These are phyloP conservation scores for Leishmania mexicana DNA, from an alignment of 208 protist species.

Conservation along the genomic window DNA sequence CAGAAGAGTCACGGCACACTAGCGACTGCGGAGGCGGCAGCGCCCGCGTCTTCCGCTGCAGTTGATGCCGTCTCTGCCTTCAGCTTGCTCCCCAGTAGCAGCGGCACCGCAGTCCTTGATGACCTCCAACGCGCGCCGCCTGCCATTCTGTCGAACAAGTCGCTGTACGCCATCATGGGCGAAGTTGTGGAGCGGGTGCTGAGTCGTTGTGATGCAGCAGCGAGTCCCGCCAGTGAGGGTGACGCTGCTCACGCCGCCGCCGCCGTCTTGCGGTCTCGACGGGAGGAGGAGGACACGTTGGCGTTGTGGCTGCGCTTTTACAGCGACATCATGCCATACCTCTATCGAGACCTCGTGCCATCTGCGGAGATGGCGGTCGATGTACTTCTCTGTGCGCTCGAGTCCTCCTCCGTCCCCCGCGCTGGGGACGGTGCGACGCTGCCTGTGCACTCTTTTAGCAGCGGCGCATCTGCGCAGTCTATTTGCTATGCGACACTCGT, in stretches of 20 bases:
- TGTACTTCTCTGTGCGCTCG: slow-evolving; percentile 31
- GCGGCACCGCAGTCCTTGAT: slow-evolving; percentile 13
- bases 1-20: not conserved
- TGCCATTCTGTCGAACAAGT: slow-evolving; percentile 23
- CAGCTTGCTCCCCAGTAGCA: not conserved
- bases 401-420: not conserved
- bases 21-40: not conserved
- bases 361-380: slow-evolving; percentile 28
- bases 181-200: slow-evolving; percentile 25
- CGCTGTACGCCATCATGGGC: slow-evolving; percentile 26
- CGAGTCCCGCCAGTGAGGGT: not conserved
- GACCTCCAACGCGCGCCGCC: slow-evolving; percentile 18
- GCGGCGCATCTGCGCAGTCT: not conserved
- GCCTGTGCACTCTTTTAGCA: not conserved
- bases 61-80: not conserved
- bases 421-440: not conserved
- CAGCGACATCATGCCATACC: slow-evolving; percentile 30
- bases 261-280: not conserved
- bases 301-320: slow-evolving; percentile 32
- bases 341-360: slow-evolving; percentile 39
- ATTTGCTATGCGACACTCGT: slow-evolving; percentile 18
- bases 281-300: slow-evolving; percentile 23
- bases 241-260: not conserved
- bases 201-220: not conserved
- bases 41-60: not conserved